These are phyloP conservation scores for Lactarius quietus DNA, from an alignment of 768 basidiomycete genomes.

Conservation along the genomic window DNA sequence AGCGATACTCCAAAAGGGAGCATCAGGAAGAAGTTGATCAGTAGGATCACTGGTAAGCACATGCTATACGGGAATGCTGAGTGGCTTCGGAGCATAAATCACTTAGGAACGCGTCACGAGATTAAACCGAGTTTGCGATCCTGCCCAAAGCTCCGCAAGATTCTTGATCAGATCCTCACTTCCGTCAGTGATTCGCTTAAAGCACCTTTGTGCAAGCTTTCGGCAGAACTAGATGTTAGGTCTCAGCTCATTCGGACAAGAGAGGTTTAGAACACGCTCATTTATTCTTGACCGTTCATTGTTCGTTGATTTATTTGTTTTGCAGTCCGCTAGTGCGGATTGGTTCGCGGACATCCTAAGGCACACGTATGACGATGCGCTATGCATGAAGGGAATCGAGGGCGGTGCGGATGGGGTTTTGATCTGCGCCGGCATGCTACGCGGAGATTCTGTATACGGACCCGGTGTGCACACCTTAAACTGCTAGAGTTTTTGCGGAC, in stretches of 20 bases:
- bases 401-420: constrained; percentile 77
- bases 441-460: constrained; percentile 83
- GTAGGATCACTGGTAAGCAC: constrained; percentile 51
- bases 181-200: constrained; percentile 67
- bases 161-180: constrained; percentile 62
- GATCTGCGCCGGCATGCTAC: constrained; percentile 77
- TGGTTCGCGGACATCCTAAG: constrained; percentile 85
- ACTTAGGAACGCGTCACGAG: constrained; percentile 59
- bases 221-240: constrained; percentile 65
- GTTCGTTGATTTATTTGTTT: constrained; percentile 3
- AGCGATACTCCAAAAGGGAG: constrained; percentile 56
- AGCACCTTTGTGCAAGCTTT: constrained; percentile 70
- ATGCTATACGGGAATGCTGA: neutral
- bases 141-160: constrained; percentile 44
- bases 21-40: constrained; percentile 62
- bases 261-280: constrained; percentile 48
- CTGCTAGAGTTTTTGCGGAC: neutral
- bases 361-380: constrained; percentile 75
- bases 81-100: neutral
- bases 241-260: constrained; percentile 69
- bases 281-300: neutral
- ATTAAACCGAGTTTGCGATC: constrained; percentile 52
- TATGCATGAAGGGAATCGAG: constrained; percentile 48
- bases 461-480: constrained; percentile 48
- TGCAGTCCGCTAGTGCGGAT: constrained; percentile 65